A percentile compares a stretch with the other conserved stretches of the same genome.
phyloP scores from a whole-genome alignment of 495 filamentous ascomycete species.

The Hapsidospora chrysogenum region DNA sequence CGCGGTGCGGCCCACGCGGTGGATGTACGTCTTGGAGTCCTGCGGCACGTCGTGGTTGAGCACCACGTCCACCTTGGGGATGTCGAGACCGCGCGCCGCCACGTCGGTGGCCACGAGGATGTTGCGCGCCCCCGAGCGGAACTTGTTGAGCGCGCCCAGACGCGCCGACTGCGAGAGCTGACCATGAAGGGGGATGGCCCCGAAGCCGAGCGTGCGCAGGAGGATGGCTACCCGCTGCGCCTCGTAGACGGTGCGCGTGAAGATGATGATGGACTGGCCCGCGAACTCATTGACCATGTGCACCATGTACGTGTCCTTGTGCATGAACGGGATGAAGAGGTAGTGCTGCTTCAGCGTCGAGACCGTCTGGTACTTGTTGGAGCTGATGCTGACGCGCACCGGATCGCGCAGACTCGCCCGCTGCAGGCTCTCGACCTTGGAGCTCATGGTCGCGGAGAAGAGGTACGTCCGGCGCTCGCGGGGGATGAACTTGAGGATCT shows the following conservation, averaged over 20 bases:
- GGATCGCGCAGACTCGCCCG: conserved; percentile 69
- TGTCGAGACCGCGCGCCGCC: conserved; percentile 86
- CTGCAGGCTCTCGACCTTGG: conserved; percentile 82
- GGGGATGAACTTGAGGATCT: conserved; percentile 80
- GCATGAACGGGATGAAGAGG: conserved; percentile 69
- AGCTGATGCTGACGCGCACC: conserved; percentile 50
- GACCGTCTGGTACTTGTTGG: conserved; percentile 74
- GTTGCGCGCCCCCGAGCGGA: conserved; percentile 54
- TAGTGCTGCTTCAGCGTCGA: conserved; percentile 68
- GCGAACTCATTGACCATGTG: conserved; percentile 70
- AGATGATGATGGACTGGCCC: conserved; percentile 75
- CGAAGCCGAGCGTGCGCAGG: conserved; percentile 57
- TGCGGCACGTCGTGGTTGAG: conserved; percentile 72
- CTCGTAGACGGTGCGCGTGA: conserved; percentile 86
- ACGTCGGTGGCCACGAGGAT: conserved; percentile 95
- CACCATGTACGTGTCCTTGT: conserved; percentile 85
- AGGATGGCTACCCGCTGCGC: conserved; percentile 71
- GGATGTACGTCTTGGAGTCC: conserved; percentile 85
- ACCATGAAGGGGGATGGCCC: conserved; percentile 82
- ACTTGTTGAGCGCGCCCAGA: conserved; percentile 74
- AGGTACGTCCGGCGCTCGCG: conserved; percentile 68
- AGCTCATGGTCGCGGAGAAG: conserved; percentile 86
- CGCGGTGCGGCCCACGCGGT: conserved; percentile 86
- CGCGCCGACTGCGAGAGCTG: conserved; percentile 74
- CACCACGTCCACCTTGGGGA: conserved; percentile 78